Evolutionary conservation across 139 green algal genomes (phyloP).

Genomic region (Chlorella sp.): DNA sequence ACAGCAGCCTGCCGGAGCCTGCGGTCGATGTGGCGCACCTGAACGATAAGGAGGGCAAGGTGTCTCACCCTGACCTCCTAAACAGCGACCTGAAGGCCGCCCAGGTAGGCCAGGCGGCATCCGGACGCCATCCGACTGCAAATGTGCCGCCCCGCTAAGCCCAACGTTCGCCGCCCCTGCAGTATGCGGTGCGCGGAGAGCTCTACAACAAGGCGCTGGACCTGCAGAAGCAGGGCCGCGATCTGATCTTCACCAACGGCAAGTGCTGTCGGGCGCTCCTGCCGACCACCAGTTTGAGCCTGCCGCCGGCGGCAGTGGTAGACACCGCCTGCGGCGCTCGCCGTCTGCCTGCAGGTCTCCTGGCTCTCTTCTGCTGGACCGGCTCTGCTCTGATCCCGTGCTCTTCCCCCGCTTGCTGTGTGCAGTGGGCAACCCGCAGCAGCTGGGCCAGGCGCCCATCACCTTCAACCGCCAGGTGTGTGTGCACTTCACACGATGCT

Average conservation of each 20-base stretch:
- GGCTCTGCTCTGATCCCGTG: not conserved
- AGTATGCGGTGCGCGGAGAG: constrained; percentile 68
- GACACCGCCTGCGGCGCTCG: too few species aligned
- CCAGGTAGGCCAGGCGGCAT: too few species aligned
- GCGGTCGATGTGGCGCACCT: not conserved
- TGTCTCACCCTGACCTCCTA: constrained; percentile 16
- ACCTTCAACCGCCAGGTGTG: constrained; percentile 88
- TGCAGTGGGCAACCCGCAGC: constrained; percentile 95
- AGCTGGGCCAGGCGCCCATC: constrained; percentile 88
- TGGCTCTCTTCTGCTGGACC: not conserved
- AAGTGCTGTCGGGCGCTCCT: too few species aligned
- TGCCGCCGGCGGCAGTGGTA: too few species aligned
- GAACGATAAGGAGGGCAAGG: constrained; percentile 22
- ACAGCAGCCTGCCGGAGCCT: constrained; percentile 28
- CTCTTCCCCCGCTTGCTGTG: not conserved
- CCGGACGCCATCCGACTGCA: too few species aligned
- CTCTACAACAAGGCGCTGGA: constrained; percentile 89
- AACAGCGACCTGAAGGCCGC: not conserved
- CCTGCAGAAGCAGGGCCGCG: constrained; percentile 80
- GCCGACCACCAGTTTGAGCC: not conserved
- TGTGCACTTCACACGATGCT: too few species aligned
- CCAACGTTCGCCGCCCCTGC: too few species aligned
- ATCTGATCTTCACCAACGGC: constrained; percentile 97
- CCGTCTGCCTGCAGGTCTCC: not conserved
- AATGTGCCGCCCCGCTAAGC: too few species aligned